Percentiles rank a stretch among this genome's conserved stretches.
Evolutionary conservation across 2,329 filamentous ascomycete species (phyloP).

Genomic region (Diaporthe amygdali): DNA sequence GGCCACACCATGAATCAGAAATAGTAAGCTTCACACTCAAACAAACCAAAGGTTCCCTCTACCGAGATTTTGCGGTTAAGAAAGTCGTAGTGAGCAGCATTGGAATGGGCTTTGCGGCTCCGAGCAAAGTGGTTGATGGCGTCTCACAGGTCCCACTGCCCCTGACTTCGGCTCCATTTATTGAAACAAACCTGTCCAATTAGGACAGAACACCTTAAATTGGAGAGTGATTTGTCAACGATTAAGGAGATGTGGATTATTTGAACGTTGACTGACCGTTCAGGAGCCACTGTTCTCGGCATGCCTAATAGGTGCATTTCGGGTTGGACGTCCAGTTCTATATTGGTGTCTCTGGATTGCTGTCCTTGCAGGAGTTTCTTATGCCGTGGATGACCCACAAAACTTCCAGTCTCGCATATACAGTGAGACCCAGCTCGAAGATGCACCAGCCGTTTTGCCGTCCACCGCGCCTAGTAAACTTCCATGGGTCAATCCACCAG

Average conservation of each 20-base stretch:
- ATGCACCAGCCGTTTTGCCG: not conserved
- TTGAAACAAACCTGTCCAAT: not conserved
- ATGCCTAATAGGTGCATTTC: too few relatives aligned
- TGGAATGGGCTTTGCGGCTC: not conserved
- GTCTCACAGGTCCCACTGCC: not conserved
- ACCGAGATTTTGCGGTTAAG: not conserved
- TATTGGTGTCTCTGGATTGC: too few relatives aligned
- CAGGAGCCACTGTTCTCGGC: not conserved
- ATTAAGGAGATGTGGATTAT: not conserved
- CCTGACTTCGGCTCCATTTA: not conserved
- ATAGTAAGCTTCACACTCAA: not conserved
- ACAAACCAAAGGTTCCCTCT: too few relatives aligned
- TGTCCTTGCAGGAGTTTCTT: too few relatives aligned
- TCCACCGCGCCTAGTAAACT: too few relatives aligned
- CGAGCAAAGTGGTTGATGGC: not conserved
- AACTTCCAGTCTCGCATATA: not conserved
- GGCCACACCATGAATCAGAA: not conserved
- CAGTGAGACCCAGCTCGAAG: not conserved
- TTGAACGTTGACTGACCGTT: not conserved
- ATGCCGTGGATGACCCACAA: not conserved
- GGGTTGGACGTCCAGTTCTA: too few relatives aligned
- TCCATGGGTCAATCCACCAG: not conserved
- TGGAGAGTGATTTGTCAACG: not conserved
- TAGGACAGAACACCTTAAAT: too few relatives aligned
- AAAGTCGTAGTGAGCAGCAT: not conserved